Percentiles rank a stretch among this genome's conserved stretches.
phyloP scores from a whole-genome alignment of 169 alveolate genomes.

The Theileria orientalis region DNA sequence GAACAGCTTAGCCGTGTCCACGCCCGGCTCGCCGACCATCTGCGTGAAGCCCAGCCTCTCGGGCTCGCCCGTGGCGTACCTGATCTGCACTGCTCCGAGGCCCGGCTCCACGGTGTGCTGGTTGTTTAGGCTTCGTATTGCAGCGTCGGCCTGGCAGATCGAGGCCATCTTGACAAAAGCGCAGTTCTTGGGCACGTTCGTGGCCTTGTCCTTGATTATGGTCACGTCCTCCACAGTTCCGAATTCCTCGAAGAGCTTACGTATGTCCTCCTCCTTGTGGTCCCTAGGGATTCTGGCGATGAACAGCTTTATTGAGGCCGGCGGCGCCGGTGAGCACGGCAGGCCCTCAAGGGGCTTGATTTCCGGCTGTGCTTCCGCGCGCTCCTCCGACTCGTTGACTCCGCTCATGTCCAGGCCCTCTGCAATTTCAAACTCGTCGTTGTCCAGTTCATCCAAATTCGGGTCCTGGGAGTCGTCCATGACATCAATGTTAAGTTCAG shows the following conservation, averaged over 20 bases:
- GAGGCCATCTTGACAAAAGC: constrained; percentile 85
- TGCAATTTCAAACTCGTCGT: neutral
- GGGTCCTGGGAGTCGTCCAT: neutral
- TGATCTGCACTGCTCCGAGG: constrained; percentile 83
- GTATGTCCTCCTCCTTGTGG: constrained; percentile 78
- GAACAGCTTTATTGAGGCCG: constrained; percentile 85
- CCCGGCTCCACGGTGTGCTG: constrained; percentile 76
- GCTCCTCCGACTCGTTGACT: neutral
- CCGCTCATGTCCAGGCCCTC: neutral
- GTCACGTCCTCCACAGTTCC: constrained; percentile 85
- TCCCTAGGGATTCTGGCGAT: constrained; percentile 86
- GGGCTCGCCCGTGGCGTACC: constrained; percentile 87
- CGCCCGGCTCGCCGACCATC: constrained; percentile 79
- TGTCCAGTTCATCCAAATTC: neutral
- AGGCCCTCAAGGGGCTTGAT: constrained; percentile 14
- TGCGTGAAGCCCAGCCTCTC: constrained; percentile 83
- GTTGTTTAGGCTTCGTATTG: constrained; percentile 82
- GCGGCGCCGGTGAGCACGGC: constrained; percentile 88
- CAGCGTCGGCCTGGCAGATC: constrained; percentile 87
- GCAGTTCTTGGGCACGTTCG: constrained; percentile 83
- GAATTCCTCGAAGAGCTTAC: constrained; percentile 80
- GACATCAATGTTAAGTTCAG: neutral
- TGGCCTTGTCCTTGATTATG: constrained; percentile 79
- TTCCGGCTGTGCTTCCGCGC: neutral
- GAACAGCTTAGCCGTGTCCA: constrained; percentile 84